Base-by-base conservation (phyloP, 768 basidiomycete species). In the Trametes cingulata region DNA sequence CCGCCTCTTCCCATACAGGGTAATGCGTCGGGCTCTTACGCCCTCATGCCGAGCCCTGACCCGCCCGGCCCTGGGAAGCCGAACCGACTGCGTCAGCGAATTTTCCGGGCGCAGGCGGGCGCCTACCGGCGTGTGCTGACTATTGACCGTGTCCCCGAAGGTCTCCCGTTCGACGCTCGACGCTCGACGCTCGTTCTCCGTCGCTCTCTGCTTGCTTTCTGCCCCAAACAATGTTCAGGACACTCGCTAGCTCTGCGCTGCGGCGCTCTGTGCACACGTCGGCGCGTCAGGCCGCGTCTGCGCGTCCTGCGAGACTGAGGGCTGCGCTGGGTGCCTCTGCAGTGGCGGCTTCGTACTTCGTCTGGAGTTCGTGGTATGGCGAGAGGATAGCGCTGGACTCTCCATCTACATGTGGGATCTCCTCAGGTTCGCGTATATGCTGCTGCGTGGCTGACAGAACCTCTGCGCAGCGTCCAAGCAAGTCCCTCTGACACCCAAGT, bases 261-360 rank as follows among this genome's bases (percentile, higher is more conserved):
- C 79, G 80, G 59, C 76, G 84, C 69, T 77, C 78, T 54, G 43
- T 87, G 17, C 82, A 86, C 65, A 83, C 85, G 20, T 69, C 70
- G 41, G 65, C 63, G 52, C 55, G 68, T 6, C 51, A 64, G 14
- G 67, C 69, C 35, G 35, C 61, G 29, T 50, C 61, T 17, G 19
- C 59, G 41, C 65, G 62, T 37, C 61, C 65, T 2, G 43, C 56
- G 19, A 65, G 68, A 20, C 39, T 68, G 24, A 67, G 67, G 25
- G 50, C 69, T 39, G 71, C 59, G 6, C 61, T 68, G 13, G 72
- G 70, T 37, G 74, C 70, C 40, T 70, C 73, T 37, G 69, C 73
- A 46, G 67, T 64, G 40, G 70, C 70, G 6, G 65, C 72, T 27
- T 67, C 70, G 24, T 75, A 75, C 65, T 62, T 73, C 22, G 66